Percentiles rank a stretch among this genome's conserved stretches.
phyloP scores from a whole-genome alignment of 176 grass and related monocot species.

The Otatea glauca region DNA sequence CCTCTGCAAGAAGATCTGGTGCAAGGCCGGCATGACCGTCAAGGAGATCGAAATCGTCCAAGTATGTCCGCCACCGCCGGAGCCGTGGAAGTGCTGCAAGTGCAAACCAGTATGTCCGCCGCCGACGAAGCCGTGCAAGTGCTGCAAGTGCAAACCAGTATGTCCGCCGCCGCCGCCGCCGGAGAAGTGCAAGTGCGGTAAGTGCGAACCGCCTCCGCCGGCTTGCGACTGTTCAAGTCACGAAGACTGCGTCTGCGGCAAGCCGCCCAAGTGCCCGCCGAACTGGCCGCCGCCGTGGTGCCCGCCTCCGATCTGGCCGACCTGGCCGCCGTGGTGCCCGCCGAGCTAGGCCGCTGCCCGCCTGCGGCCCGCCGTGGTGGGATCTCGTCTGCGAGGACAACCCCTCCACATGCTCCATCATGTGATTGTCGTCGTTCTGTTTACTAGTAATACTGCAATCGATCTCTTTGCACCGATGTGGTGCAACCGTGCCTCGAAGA shows the following conservation, averaged over 20 bases:
- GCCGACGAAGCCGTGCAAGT: conserved; percentile 24
- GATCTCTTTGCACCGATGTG: background rate
- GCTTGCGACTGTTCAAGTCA: background rate
- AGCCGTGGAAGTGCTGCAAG: conserved; percentile 43
- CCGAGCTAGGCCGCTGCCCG: too few species aligned
- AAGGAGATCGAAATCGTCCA: conserved; percentile 10
- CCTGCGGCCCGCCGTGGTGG: background rate
- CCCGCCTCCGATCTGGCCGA: too few species aligned
- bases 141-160: too few species aligned
- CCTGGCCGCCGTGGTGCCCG: background rate
- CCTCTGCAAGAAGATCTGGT: conserved; percentile 33
- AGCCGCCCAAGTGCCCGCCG: background rate
- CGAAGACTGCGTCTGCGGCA: background rate
- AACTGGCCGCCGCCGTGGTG: too few species aligned
- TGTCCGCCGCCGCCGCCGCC: background rate
- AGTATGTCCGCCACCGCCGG: background rate
- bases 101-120: too few species aligned
- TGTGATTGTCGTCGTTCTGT: background rate
- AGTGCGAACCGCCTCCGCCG: background rate
- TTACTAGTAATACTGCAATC: background rate
- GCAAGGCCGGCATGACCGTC: conserved; percentile 17
- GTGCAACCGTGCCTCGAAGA: background rate
- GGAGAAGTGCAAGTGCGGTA: background rate
- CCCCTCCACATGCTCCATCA: background rate
- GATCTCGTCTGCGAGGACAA: background rate